Conservation (phyloP, 108 stramenopile species). For the Cyclotella baltica region DNA sequence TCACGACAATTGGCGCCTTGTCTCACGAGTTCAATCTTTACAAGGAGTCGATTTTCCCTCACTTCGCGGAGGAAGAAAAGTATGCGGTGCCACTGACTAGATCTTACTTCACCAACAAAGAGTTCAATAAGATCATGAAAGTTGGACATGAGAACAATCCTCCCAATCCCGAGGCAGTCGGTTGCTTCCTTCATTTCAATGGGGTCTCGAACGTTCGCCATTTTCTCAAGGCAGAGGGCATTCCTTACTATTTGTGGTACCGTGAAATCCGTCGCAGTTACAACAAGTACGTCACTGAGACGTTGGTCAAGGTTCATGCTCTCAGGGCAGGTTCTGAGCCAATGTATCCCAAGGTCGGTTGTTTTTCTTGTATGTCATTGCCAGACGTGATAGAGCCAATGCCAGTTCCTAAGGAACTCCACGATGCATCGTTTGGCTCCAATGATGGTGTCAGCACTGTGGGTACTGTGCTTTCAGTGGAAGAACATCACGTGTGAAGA, state of each 20-base stretch:
- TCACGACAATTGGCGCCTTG: slow-evolving; percentile 26
- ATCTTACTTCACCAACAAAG: slow-evolving; percentile 55
- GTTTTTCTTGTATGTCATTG: slow-evolving; percentile 12
- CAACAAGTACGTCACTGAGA: slow-evolving; percentile 13
- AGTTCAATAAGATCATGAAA: slow-evolving; percentile 26
- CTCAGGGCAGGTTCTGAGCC: slow-evolving; percentile 3
- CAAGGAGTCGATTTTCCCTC: slow-evolving; percentile 38
- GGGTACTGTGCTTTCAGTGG: not conserved
- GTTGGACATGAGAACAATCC: slow-evolving; percentile 8
- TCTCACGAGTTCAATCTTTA: slow-evolving; percentile 28
- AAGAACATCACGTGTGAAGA: too few relatives aligned
- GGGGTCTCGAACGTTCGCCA: not conserved
- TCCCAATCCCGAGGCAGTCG: slow-evolving; percentile 17
- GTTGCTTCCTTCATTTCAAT: slow-evolving; percentile 17
- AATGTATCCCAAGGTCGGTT: not conserved
- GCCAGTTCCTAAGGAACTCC: not conserved
- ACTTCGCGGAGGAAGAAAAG: slow-evolving; percentile 59
- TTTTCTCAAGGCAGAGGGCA: slow-evolving; percentile 2
- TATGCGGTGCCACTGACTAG: slow-evolving; percentile 44
- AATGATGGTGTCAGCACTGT: not conserved
- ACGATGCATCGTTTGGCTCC: not conserved
- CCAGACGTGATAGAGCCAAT: not conserved
- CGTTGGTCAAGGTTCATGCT: slow-evolving; percentile 16
- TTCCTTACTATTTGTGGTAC: not conserved
- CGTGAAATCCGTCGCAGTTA: not conserved